phyloP scores from a whole-genome alignment of 148 eudicot genomes.

The Pouteria glomerata region DNA sequence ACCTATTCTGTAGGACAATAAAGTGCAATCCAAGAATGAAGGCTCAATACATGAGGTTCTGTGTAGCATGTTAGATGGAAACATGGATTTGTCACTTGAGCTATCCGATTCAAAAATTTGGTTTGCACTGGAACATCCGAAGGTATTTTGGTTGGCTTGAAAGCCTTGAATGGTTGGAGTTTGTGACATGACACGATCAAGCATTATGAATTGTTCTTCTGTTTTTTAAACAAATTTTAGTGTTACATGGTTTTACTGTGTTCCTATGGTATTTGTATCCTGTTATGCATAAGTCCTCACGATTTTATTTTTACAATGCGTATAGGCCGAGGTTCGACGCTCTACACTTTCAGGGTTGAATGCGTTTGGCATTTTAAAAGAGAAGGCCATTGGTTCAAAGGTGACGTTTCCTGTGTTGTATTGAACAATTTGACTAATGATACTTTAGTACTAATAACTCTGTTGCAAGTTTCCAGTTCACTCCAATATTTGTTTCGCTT shows the following conservation, averaged over 20 bases:
- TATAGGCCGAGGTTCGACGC: slow-evolving; percentile 68
- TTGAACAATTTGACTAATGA: not conserved
- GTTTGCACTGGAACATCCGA: slow-evolving; percentile 87
- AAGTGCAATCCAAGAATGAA: slow-evolving; percentile 55
- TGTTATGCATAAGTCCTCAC: not conserved
- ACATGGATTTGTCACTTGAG: slow-evolving; percentile 34
- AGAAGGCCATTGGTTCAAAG: slow-evolving; percentile 38
- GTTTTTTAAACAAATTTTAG: not conserved
- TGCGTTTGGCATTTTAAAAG: slow-evolving; percentile 36
- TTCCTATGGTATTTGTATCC: not conserved
- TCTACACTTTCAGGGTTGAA: slow-evolving; percentile 52
- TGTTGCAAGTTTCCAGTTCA: not conserved
- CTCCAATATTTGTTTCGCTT: not conserved
- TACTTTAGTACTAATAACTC: not conserved
- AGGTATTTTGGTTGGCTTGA: slow-evolving; percentile 34
- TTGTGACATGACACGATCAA: not conserved
- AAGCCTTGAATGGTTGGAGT: not conserved
- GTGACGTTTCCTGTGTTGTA: slow-evolving; percentile 19
- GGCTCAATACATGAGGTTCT: slow-evolving; percentile 41
- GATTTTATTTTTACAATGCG: not conserved
- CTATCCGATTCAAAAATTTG: slow-evolving; percentile 60
- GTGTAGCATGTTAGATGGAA: slow-evolving; percentile 61
- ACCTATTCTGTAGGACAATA: slow-evolving; percentile 30
- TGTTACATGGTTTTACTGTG: not conserved
- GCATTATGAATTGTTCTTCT: not conserved